Conservation (phyloP, 129 eudicot genomes). For the Artemisia tridentata region DNA sequence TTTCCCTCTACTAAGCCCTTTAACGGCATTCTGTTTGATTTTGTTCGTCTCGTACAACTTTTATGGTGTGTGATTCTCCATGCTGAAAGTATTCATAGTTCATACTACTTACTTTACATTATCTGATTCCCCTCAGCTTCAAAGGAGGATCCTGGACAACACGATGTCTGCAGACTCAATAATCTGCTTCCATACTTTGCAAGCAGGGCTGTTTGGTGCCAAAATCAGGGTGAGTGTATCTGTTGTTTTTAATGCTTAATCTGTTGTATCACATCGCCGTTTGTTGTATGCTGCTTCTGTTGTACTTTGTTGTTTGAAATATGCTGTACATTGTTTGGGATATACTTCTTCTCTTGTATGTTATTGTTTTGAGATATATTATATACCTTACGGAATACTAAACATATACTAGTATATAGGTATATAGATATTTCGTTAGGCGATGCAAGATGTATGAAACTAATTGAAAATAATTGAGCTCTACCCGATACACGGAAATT, state of each 20-base stretch:
- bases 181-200: neutral
- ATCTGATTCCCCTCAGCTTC: neutral
- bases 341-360: too few relatives aligned
- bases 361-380: neutral
- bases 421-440: too few relatives aligned
- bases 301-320: neutral
- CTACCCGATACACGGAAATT: neutral
- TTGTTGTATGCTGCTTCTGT: neutral
- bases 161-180: neutral
- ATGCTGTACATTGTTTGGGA: neutral
- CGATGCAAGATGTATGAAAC: too few relatives aligned
- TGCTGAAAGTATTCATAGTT: neutral
- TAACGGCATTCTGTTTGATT: neutral
- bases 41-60: neutral
- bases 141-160: slow-evolving; percentile 13
- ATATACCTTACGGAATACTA: too few relatives aligned
- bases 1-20: neutral
- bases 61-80: neutral
- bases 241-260: slow-evolving; percentile 6
- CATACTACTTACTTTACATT: too few relatives aligned
- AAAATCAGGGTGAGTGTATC: slow-evolving; percentile 16
- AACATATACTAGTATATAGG: too few relatives aligned
- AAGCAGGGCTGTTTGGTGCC: neutral
- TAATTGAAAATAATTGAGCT: neutral
- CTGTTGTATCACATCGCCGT: slow-evolving; percentile 9